Base-by-base conservation (phyloP, 2,329 filamentous ascomycete species). In the Aureobasidium sp. region DNA sequence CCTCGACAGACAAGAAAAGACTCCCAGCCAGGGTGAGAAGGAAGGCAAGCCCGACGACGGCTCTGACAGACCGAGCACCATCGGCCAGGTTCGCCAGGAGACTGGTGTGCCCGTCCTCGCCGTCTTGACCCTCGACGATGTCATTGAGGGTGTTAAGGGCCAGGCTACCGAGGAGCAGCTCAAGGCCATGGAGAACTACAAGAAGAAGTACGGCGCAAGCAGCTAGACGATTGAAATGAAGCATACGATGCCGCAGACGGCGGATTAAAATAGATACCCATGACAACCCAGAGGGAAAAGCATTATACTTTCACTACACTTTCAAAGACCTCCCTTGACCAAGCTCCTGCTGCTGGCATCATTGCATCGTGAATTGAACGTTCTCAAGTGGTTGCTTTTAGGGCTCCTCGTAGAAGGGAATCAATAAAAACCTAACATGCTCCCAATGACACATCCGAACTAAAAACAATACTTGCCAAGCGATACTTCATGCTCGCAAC, bases 1-100 rank as follows among this genome's bases (percentile, higher is more conserved):
- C 3, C 82, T 97, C 67, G 91, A 97, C 76, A 84, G 93, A 64
- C 88, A 88, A 81, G 90, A 95, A 82, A 92, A 89, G 78, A 83
- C 91, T 63, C 87, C 87, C 66, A 77, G 79, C 73, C 70, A 75
- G 69, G 63, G 75, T 31, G 73, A 75, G 68, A 72, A 70, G 67
- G 67, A 70, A 53, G 73, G 71, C 14, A 69, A 71, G 62, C 45
- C 77, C 25, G 88, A 90, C 66, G 88, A 90, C 68, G 83, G 82
- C 49, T 84, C 84, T 75, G 83, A 84, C 31, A 84, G 87, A 69
- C 84, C 84, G 36, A 96, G 91, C 72, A 91, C 92, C 17, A 90
- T 97, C 74, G 91, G 90, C 22, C 87, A 92, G 79, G 84, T 96
- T 64, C 86, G 86, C 75, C 88, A 87, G 75, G 89, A 95, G 78